These are phyloP conservation scores for Dactylonectria estremocensis DNA, from an alignment of 2,329 filamentous ascomycete genomes.

Conservation along the genomic window DNA sequence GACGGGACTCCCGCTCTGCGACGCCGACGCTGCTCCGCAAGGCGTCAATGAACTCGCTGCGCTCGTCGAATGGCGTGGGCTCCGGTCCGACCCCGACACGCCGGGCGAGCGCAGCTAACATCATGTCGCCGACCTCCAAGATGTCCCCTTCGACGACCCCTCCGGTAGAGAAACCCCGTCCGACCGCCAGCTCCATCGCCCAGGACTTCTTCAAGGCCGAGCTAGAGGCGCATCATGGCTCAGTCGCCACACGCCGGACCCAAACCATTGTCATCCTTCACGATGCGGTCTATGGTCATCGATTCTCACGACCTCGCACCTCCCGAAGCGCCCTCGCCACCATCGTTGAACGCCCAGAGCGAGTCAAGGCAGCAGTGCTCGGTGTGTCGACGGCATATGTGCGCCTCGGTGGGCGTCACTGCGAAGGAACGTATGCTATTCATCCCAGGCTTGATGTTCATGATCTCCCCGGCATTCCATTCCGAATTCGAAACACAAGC, in stretches of 20 bases:
- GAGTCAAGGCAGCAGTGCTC: constrained; percentile 86
- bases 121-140: constrained; percentile 61
- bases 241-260: constrained; percentile 57
- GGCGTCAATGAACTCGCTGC: constrained; percentile 71
- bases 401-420: constrained; percentile 85
- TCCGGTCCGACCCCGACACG: constrained; percentile 60
- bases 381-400: constrained; percentile 92
- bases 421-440: constrained; percentile 77
- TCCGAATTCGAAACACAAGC: constrained; percentile 86
- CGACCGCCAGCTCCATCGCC: constrained; percentile 72
- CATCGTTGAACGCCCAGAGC: constrained; percentile 94
- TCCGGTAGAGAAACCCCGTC: constrained; percentile 55
- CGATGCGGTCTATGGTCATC: constrained; percentile 95
- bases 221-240: constrained; percentile 72
- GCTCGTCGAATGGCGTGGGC: constrained; percentile 61
- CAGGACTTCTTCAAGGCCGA: constrained; percentile 79
- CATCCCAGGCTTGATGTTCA: constrained; percentile 72
- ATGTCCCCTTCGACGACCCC: constrained; percentile 48
- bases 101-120: constrained; percentile 63
- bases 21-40: constrained; percentile 70
- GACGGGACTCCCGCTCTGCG: constrained; percentile 61
- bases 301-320: constrained; percentile 87
- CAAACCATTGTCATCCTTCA: constrained; percentile 89
- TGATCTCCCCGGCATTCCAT: constrained; percentile 76
- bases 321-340: constrained; percentile 79